Evolutionary conservation across 2,329 filamentous ascomycete genomes (phyloP).

Genomic region (Ophiocordyceps camponoti-saundersi): DNA sequence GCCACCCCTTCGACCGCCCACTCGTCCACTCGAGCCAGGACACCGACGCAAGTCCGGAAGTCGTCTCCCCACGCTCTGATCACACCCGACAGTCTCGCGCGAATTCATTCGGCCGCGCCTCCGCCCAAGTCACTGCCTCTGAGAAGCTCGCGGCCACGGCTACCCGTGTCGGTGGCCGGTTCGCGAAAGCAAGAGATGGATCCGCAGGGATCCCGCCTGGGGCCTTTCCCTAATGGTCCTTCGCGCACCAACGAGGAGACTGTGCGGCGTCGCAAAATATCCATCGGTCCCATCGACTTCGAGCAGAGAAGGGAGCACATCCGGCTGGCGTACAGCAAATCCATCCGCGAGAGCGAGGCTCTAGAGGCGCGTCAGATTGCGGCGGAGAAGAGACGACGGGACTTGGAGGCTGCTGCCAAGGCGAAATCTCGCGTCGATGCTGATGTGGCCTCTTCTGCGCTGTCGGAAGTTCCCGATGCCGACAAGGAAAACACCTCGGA

Average conservation of each 20-base stretch:
- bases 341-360: constrained; percentile 57
- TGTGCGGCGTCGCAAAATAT: constrained; percentile 32
- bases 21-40: constrained; percentile 24
- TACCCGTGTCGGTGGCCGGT: constrained; percentile 58
- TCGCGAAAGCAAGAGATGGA: constrained; percentile 51
- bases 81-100: constrained; percentile 33
- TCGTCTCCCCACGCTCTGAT: constrained; percentile 22
- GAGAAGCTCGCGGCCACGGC: constrained; percentile 65
- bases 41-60: constrained; percentile 24
- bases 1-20: constrained; percentile 21
- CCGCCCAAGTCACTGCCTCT: constrained; percentile 62
- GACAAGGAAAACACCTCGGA: neutral
- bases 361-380: constrained; percentile 35
- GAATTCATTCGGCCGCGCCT: constrained; percentile 54
- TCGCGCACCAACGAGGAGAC: constrained; percentile 20
- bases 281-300: constrained; percentile 66
- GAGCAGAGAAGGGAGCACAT: constrained; percentile 68
- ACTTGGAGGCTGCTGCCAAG: constrained; percentile 27
- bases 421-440: constrained; percentile 15
- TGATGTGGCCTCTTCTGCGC: neutral
- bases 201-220: constrained; percentile 29
- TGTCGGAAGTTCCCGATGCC: neutral
- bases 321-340: constrained; percentile 70
- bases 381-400: constrained; percentile 32
- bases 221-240: constrained; percentile 11